Evolutionary conservation across 2,329 filamentous ascomycete genomes (phyloP), one percentile per base, ranked within the genome.

Genomic region (Colletotrichum eleusines): DNA sequence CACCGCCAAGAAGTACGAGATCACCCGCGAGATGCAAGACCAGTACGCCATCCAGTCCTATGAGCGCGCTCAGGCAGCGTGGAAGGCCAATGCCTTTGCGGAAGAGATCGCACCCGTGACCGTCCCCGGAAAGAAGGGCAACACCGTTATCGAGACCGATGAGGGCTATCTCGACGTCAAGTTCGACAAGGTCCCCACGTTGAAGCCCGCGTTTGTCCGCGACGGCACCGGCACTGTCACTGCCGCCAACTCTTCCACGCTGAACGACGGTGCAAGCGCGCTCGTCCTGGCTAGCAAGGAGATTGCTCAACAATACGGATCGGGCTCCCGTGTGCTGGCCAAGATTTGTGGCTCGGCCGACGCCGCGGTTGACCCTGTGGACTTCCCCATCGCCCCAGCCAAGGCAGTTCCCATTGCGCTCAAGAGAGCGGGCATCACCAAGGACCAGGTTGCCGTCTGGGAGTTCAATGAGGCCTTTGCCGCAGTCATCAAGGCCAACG

Each of bases 401-500:
- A 95, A 97, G 81, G 95, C 95, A 6, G 95, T 98, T 0, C 94
- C 95, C 3, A 90, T 98, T 76, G 95, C 95, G 14, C 86, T 99
- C 61, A 89, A 94, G 81, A 89, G 95, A 68, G 96, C 96, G 0
- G 95, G 95, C 14, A 95, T 99, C 75, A 94, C 90, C 74, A 94
- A 95, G 82, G 92, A 97, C 57, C 93, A 98, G 80, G 94, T 99
- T 55, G 91, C 95, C 6, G 85, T 98, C 28, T 98, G 96, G 95
- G 96, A 98, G 81, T 97, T 99, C 82, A 99, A 99, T 81, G 96
- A 99, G 84, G 96, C 96, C 0, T 99, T 99, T 79, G 95, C 96
- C 35, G 94, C 93, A 5, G 95, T 98, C 38, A 96, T 98, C 81
- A 94, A 96, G 79, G 95, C 95, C 51, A 98, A 98, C 78, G 92